Conservation (phyloP, 805 yeast genomes). For the Metschnikowia corniflorae region DNA sequence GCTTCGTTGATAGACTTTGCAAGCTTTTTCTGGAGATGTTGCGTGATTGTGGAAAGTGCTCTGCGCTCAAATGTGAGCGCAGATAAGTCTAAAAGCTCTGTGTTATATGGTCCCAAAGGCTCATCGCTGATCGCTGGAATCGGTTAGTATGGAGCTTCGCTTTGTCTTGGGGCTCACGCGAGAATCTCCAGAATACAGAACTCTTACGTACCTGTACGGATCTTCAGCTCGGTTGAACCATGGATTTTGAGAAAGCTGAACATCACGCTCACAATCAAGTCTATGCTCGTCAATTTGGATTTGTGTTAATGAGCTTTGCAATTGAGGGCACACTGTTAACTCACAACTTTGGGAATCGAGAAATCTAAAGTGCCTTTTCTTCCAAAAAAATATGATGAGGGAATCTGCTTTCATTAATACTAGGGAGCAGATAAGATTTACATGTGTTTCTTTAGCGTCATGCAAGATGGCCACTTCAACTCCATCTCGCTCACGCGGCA, state of each 20-base stretch:
- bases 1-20: conserved; percentile 11
- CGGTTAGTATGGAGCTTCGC: not conserved
- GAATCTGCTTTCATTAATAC: too few relatives aligned
- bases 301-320: too few relatives aligned
- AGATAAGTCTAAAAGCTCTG: conserved; percentile 51
- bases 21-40: conserved; percentile 40
- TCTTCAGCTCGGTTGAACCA: conserved; percentile 10
- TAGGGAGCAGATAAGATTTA: too few relatives aligned
- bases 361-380: too few relatives aligned
- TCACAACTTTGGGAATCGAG: too few relatives aligned
- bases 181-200: too few relatives aligned
- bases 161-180: not conserved
- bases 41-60: conserved; percentile 37
- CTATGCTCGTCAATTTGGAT: too few relatives aligned
- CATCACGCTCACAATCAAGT: conserved; percentile 1
- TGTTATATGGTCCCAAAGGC: conserved; percentile 53
- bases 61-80: conserved; percentile 40
- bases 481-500: too few relatives aligned
- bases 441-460: too few relatives aligned
- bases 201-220: conserved; percentile 15
- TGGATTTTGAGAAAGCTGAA: conserved; percentile 4
- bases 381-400: too few relatives aligned
- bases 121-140: conserved; percentile 51
- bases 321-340: too few relatives aligned
- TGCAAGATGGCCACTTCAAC: too few relatives aligned